Evolutionary conservation across 768 basidiomycete species (phyloP).

Genomic region (Russula abietina): DNA sequence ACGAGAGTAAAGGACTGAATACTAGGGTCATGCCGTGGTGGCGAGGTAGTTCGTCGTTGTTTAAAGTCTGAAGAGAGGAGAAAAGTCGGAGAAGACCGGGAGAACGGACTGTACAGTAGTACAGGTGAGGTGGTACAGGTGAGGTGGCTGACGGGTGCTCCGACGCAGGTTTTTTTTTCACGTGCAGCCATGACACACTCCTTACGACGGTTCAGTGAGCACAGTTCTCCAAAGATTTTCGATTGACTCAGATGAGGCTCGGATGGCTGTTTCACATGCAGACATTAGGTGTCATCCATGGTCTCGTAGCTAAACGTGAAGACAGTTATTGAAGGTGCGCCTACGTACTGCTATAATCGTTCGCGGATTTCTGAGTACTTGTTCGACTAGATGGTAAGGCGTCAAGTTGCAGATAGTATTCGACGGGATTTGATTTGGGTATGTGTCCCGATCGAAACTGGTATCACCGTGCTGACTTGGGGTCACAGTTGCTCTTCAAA

Average conservation of each 20-base stretch:
- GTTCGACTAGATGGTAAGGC: neutral
- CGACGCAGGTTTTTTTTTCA: no score
- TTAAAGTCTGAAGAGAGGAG: no score
- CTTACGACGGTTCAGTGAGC: no score
- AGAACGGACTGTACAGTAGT: no score
- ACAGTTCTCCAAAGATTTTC: neutral
- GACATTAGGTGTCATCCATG: neutral
- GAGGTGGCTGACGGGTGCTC: no score
- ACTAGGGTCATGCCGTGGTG: no score
- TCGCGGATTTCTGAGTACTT: neutral
- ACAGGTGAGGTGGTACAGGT: no score
- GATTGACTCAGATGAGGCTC: neutral
- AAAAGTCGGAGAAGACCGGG: no score
- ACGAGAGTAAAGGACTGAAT: no score
- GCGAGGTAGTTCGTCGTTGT: no score
- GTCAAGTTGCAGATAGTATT: neutral
- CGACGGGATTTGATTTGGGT: neutral
- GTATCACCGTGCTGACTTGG: neutral
- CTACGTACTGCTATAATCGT: accelerated
- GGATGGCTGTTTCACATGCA: neutral
- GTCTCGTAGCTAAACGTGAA: neutral
- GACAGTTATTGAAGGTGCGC: neutral
- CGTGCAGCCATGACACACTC: no score
- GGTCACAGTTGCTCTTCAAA: neutral
- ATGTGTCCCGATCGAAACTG: neutral